phyloP scores from a whole-genome alignment of 306 rosid species.

The Biancaea sappan region DNA sequence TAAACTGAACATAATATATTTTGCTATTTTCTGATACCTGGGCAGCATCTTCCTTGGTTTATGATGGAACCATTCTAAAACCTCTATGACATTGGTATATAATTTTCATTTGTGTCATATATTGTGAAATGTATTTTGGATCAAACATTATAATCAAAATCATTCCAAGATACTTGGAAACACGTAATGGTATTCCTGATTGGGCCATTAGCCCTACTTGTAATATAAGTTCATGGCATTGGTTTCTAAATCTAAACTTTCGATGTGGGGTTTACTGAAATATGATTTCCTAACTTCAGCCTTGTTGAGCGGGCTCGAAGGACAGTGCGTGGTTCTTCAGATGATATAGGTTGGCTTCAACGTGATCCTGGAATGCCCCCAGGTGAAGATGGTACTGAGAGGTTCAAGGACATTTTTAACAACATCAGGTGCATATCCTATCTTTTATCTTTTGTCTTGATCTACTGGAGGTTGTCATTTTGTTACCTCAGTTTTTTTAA shows the following conservation, averaged over 20 bases:
- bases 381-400: conserved; percentile 86
- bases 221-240: conserved; percentile 18
- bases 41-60: background rate
- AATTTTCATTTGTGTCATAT: background rate
- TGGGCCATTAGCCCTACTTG: background rate
- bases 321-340: conserved; percentile 93
- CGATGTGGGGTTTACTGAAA: conserved; percentile 21
- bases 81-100: conserved; percentile 3
- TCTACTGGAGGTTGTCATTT: conserved; percentile 15
- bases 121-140: background rate
- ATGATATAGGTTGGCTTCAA: conserved; percentile 98
- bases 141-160: conserved; percentile 17
- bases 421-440: conserved; percentile 56
- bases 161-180: conserved; percentile 14
- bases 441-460: conserved; percentile 22
- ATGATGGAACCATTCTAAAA: conserved; percentile 2
- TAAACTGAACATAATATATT: background rate
- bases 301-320: conserved; percentile 79
- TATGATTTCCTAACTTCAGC: conserved; percentile 53
- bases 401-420: conserved; percentile 77
- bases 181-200: background rate
- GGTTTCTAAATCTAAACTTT: conserved; percentile 3
- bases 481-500: conserved; percentile 36
- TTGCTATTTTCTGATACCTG: background rate
- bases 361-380: conserved; percentile 79